Evolutionary conservation across 2,329 filamentous ascomycete species (phyloP).

Genomic region (Shiraia sp.): DNA sequence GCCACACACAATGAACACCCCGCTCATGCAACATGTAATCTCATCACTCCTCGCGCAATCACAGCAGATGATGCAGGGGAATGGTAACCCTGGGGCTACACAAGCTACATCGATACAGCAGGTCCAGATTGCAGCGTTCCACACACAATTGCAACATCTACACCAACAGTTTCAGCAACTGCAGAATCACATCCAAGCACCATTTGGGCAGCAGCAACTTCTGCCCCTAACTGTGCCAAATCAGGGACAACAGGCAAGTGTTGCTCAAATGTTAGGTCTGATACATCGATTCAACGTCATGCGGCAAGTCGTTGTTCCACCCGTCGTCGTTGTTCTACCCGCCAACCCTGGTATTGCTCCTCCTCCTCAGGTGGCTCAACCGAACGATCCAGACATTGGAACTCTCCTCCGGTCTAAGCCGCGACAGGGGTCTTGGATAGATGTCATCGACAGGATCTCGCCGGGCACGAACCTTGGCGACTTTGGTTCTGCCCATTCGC

Average conservation of each 20-base stretch:
- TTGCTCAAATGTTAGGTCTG: too few relatives aligned
- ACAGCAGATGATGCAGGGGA: too few relatives aligned
- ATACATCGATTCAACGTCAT: too few relatives aligned
- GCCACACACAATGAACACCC: background rate
- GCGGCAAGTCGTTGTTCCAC: too few relatives aligned
- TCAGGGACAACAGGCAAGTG: background rate
- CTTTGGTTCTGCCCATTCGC: constrained; percentile 44
- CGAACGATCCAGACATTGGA: constrained; percentile 10
- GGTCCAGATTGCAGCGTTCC: too few relatives aligned
- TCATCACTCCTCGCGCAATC: too few relatives aligned
- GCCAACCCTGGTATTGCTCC: constrained; percentile 4
- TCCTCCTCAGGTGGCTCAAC: constrained; percentile 2
- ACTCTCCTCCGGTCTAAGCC: constrained; percentile 40
- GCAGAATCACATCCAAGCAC: constrained; percentile 7
- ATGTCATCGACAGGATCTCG: constrained; percentile 55
- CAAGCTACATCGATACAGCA: too few relatives aligned
- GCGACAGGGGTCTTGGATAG: constrained; percentile 55
- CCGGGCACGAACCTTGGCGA: constrained; percentile 52
- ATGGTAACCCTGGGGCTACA: too few relatives aligned
- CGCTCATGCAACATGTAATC: too few relatives aligned
- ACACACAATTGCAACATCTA: constrained; percentile 8
- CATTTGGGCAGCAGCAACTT: background rate
- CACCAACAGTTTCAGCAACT: constrained; percentile 3
- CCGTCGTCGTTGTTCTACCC: constrained; percentile 1
- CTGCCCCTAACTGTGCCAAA: background rate